Base-by-base conservation (phyloP, 768 basidiomycete species). In the Pholiota molesta region DNA sequence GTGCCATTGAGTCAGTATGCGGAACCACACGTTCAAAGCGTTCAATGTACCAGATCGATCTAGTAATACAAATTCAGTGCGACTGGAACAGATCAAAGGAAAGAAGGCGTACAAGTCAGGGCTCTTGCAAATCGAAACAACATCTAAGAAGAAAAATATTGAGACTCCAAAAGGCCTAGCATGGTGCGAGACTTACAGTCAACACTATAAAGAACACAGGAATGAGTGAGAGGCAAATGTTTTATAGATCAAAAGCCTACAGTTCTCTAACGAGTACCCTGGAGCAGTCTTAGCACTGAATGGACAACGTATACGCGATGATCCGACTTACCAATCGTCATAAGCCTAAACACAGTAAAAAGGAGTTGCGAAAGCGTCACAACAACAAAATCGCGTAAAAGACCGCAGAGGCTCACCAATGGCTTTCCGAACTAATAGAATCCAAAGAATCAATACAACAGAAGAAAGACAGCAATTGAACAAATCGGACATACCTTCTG, bases 241-340 rank as follows among this genome's bases (percentile, higher is more conserved):
- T 21, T 54, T 28, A 16, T 3, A 17, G n/a, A 16, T 39, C 53
- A n/a, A 19, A 2, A 8, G 79, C 90, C 78, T 66, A 92, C 91
- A 92, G 75, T 68, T 90, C 89, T 64, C 90, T 81, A 42, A 91
- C 89, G 54, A 87, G 78, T 37, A 90, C 79, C 89, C 88, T 90
- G 47, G 19, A 42, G 39, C 14, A 49, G 19, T 39, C 17, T 44
- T 26, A 28, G 33, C 9, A 55, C 11, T 19, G 51, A 47, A 8
- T 35, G 13, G 3, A 49, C 52, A 44, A 52, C 16, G 17, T 40
- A 21, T 7, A n/a, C 5, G 26, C 58, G 4, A 52, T 0, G n/a
- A 55, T 42, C 49, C 11, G n/a, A 66, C 70, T 54, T 55, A 80
- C 81, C 78, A 77, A 61, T 81, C 77, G 64, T 80, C 82, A 55